Evolutionary conservation across 306 rosid genomes (phyloP), one percentile per base, ranked within the genome.

Genomic region (Prunus mume): DNA sequence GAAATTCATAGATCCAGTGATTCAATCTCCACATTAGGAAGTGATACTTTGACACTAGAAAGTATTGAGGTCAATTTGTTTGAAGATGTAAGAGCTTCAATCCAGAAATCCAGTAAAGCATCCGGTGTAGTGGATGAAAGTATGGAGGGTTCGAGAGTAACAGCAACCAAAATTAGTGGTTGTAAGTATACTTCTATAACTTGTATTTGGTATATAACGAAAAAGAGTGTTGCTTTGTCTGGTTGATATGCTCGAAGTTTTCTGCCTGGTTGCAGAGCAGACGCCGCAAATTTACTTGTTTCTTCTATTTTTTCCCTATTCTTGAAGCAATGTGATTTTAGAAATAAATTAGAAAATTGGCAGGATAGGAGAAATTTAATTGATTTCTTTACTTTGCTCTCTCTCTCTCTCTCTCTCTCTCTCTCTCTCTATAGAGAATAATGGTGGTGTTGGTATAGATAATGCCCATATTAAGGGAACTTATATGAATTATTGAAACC

Each of bases 71-170:
- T 81, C 25, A 88, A 78, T 89, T 80, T 96, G 50, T 96, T 96
- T 65, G 93, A 87, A 68, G 99, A 96, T 69, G 79, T 92, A 30
- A 87, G 99, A 86, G 99, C 97, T 83, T 96, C 99, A 3, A 96
- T 96, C 81, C 99, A 92, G 85, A 92, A 91, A 83, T 96, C 97
- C 19, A 79, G 88, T 75, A 76, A 58, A 49, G 81, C 50, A 19
- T 58, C 87, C 20, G 65, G 56, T 15, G 79, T 20, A 68, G 77
- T 73, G 46, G 83, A 72, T 80, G 84, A 67, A 47, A 78, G 69
- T 6, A 70, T 73, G 71, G 82, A 77, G 85, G 74, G 63, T 5
- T 63, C 87, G 12, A 66, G 47, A 45, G 65, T 69, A 24, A 34
- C 78, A 11, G 78, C 79, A 69, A 75, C 62, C 75, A 81, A 69